Percentiles rank a stretch among this genome's conserved stretches.
Evolutionary conservation across 73 alveolate genomes (phyloP).

Genomic region (Paramecium octaurelia): DNA sequence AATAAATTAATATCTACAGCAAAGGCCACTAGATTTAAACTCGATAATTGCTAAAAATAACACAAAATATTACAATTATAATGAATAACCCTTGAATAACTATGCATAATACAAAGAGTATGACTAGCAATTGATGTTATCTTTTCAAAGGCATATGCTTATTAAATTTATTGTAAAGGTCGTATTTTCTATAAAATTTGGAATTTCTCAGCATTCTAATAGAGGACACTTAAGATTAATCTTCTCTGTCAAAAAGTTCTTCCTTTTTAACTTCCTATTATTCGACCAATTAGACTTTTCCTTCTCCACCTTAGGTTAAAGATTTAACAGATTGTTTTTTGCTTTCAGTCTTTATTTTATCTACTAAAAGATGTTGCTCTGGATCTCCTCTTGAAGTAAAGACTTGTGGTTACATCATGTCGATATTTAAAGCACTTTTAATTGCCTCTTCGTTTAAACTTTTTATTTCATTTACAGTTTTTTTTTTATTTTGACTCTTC

Average conservation of each 20-base stretch:
- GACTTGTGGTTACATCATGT: neutral
- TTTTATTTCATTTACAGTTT: neutral
- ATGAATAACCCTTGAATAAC: neutral
- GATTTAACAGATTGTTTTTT: neutral
- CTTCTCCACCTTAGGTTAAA: neutral
- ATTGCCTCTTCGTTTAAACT: neutral
- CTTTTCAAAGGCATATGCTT: constrained; percentile 8
- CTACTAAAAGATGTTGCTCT: neutral
- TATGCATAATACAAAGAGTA: neutral
- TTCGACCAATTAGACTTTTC: neutral
- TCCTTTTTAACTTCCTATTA: neutral
- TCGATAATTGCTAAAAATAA: neutral
- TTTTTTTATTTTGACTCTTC: neutral
- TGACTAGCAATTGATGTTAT: neutral
- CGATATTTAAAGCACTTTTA: neutral
- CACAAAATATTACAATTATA: neutral
- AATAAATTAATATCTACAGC: constrained; percentile 8
- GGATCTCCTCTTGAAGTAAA: constrained; percentile 13
- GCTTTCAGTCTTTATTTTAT: neutral
- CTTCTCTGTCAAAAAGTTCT: neutral
- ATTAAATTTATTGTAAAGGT: neutral
- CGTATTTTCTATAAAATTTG: constrained; percentile 8
- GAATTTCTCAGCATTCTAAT: constrained; percentile 1
- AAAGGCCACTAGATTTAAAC: neutral
- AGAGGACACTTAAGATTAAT: constrained; percentile 21